A percentile compares a stretch with the other conserved stretches of the same genome.
phyloP scores from a whole-genome alignment of 2,329 filamentous ascomycete genomes.

The Exophiala aquamarina region DNA sequence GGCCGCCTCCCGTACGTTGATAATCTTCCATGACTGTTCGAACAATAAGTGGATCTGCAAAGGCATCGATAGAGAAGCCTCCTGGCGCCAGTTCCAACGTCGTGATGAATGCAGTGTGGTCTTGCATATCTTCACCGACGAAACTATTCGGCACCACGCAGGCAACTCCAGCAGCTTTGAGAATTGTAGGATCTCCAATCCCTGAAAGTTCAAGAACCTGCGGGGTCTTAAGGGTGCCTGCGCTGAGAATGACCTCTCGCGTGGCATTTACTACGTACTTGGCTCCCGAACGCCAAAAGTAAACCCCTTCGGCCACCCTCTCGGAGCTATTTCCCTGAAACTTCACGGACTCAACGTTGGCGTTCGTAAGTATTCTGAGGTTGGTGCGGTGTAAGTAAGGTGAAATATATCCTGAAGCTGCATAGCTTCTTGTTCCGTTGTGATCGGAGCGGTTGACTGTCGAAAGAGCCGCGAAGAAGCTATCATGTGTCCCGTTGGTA shows the following conservation, averaged over 20 bases:
- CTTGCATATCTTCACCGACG: conserved; percentile 64
- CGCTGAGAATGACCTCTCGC: conserved; percentile 48
- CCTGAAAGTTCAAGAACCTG: conserved; percentile 66
- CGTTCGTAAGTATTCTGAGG: conserved; percentile 46
- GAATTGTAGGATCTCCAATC: conserved; percentile 57
- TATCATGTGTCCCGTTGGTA: conserved; percentile 5
- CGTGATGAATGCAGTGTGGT: conserved; percentile 43
- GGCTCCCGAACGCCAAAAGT: conserved; percentile 33
- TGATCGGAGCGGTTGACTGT: conserved; percentile 15
- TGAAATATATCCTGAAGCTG: conserved; percentile 38
- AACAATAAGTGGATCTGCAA: conserved; percentile 7
- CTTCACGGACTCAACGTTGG: conserved; percentile 47
- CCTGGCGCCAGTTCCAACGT: conserved; percentile 9
- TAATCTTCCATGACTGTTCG: conserved; percentile 8
- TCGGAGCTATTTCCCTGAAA: conserved; percentile 34
- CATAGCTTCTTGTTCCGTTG: conserved; percentile 36
- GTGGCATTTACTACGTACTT: conserved; percentile 35
- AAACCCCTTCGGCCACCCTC: conserved; percentile 46
- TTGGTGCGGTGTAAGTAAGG: conserved; percentile 41
- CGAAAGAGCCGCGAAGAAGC: conserved; percentile 9
- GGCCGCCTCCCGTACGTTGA: conserved; percentile 3
- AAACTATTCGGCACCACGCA: conserved; percentile 57
- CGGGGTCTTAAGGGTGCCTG: conserved; percentile 62
- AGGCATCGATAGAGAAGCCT: conserved; percentile 9
- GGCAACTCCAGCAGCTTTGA: conserved; percentile 54